phyloP scores from a whole-genome alignment of 768 basidiomycete genomes.

The Boletellus sp. region DNA sequence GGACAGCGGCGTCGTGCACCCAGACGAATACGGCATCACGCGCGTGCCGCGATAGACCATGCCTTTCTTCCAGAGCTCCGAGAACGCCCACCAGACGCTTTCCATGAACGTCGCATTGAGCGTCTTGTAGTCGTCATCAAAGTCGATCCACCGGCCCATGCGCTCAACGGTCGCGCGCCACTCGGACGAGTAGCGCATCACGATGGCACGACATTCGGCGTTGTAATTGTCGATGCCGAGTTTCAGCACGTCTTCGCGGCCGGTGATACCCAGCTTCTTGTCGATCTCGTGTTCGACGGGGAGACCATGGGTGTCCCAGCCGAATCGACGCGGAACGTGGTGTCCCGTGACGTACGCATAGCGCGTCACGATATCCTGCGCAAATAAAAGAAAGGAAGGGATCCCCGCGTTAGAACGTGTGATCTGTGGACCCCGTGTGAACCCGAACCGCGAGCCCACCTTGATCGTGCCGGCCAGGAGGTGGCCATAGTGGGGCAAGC shows the following conservation, averaged over 20 bases:
- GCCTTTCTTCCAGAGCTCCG: constrained; percentile 86
- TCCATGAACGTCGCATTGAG: constrained; percentile 94
- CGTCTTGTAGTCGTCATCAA: constrained; percentile 99
- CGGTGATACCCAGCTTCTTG: constrained; percentile 88
- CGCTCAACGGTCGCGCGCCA: constrained; percentile 95
- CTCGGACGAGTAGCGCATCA: constrained; percentile 93
- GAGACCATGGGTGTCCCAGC: constrained; percentile 98
- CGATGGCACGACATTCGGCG: constrained; percentile 91
- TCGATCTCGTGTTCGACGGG: constrained; percentile 99
- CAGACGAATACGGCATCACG: constrained; percentile 99
- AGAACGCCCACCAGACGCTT: constrained; percentile 98
- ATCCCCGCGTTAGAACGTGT: no score
- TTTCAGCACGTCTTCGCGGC: constrained; percentile 87
- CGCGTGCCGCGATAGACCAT: constrained; percentile 90
- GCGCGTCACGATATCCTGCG: constrained; percentile 93
- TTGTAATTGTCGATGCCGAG: constrained; percentile 99
- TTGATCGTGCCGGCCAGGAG: constrained; percentile 91
- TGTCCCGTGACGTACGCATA: constrained; percentile 92
- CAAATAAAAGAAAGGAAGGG: no score
- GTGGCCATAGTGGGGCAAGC: constrained; percentile 95
- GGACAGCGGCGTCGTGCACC: constrained; percentile 91
- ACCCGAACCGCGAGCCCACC: constrained; percentile 41
- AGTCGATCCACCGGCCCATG: constrained; percentile 99
- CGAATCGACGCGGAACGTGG: constrained; percentile 91
- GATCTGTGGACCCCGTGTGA: no score